Conservation (phyloP, 148 eudicot genomes). For the Drosera capensis region DNA sequence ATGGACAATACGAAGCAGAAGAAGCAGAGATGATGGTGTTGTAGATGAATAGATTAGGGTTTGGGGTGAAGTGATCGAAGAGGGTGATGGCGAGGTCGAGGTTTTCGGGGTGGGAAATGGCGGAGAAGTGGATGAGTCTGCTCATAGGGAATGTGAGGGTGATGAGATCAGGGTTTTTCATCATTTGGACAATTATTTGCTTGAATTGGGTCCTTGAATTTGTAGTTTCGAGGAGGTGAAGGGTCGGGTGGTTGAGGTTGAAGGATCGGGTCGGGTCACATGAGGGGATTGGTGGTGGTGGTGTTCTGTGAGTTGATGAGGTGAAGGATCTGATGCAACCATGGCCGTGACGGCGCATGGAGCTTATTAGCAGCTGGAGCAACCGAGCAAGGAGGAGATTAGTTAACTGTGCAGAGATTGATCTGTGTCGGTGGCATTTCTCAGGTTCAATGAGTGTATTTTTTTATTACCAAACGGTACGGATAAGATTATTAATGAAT, state of each 20-base stretch:
- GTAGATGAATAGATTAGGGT: constrained; percentile 9
- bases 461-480: too few relatives aligned
- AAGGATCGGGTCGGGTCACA: constrained; percentile 11
- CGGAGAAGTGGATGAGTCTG: constrained; percentile 10
- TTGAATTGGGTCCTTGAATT: constrained; percentile 11
- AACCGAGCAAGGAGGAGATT: too few relatives aligned
- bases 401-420: too few relatives aligned
- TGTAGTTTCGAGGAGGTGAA: constrained; percentile 9
- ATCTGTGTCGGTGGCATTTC: too few relatives aligned
- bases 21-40: constrained; percentile 9
- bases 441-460: too few relatives aligned
- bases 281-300: too few relatives aligned
- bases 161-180: constrained; percentile 6
- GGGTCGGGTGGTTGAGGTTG: constrained; percentile 14
- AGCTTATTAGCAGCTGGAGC: too few relatives aligned
- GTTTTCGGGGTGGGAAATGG: constrained; percentile 12
- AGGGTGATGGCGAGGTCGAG: constrained; percentile 9
- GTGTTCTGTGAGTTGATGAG: too few relatives aligned
- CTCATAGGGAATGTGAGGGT: constrained; percentile 12
- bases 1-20: background rate
- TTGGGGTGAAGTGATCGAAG: constrained; percentile 11
- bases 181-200: constrained; percentile 13
- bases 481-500: too few relatives aligned
- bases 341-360: too few relatives aligned
- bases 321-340: too few relatives aligned